A percentile compares a stretch with the other conserved stretches of the same genome.
phyloP scores from a whole-genome alignment of 73 alveolate species.

The Tetrahymena thermophila region DNA sequence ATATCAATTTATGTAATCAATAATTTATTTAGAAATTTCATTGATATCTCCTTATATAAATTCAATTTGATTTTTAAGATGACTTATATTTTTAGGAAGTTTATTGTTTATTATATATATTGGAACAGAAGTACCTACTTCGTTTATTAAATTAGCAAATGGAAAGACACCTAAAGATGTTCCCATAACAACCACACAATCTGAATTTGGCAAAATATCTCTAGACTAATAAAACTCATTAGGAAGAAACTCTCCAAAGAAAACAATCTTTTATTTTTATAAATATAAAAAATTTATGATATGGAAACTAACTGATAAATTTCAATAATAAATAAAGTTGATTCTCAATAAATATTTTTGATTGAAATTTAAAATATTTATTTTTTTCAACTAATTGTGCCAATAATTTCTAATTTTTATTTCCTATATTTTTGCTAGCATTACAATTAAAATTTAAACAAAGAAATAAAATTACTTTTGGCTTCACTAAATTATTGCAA shows the following conservation, averaged over 20 bases:
- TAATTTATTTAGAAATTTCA: not conserved
- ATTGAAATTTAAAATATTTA: too few species aligned
- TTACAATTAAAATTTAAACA: too few species aligned
- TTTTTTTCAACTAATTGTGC: too few species aligned
- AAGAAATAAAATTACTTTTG: not conserved
- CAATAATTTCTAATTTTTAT: too few species aligned
- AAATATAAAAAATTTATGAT: not conserved
- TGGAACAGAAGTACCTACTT: not conserved
- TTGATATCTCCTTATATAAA: not conserved
- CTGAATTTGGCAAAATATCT: constrained; percentile 13
- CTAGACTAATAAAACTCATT: constrained; percentile 4
- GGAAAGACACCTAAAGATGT: constrained; percentile 51
- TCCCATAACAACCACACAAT: constrained; percentile 58
- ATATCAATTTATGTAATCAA: not conserved
- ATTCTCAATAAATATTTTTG: too few species aligned
- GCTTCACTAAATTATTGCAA: not conserved
- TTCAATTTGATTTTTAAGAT: not conserved
- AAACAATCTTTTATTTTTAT: constrained; percentile 58
- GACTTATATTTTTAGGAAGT: not conserved
- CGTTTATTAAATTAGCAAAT: constrained; percentile 22
- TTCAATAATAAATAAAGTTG: too few species aligned
- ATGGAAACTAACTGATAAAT: too few species aligned
- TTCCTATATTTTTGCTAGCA: too few species aligned
- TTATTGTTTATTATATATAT: not conserved
- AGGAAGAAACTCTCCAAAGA: constrained; percentile 61